Conservation (phyloP, 495 filamentous ascomycete genomes). For the Xanthoparmelia taractica region DNA sequence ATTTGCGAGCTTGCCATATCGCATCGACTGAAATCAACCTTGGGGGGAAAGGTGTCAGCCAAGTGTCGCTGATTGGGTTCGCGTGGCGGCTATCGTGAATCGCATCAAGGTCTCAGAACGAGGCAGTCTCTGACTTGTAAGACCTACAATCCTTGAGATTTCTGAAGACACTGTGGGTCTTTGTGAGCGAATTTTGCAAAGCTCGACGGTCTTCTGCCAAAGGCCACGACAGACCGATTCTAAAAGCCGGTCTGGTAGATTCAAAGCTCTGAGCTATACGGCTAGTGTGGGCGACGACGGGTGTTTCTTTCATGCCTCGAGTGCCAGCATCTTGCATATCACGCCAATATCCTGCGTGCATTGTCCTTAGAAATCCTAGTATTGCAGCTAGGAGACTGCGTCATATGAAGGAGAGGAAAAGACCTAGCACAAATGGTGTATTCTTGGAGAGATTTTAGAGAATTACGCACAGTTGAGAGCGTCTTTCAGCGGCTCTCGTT, state of each 20-base stretch:
- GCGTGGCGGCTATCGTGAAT: conserved; percentile 18
- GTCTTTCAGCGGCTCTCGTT: neutral
- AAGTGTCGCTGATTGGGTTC: conserved; percentile 12
- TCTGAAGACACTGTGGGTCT: neutral
- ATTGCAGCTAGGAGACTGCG: neutral
- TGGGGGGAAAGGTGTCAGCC: conserved; percentile 1
- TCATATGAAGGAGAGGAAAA: neutral
- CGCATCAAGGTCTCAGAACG: conserved; percentile 10
- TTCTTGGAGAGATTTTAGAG: neutral
- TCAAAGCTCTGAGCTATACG: neutral
- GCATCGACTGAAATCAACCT: neutral
- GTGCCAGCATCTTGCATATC: neutral
- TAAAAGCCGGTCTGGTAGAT: neutral
- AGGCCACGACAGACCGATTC: neutral
- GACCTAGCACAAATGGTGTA: neutral
- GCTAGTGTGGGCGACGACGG: neutral
- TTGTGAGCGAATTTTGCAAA: conserved; percentile 9
- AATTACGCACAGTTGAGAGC: neutral
- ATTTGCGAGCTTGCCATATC: conserved; percentile 11
- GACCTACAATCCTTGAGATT: neutral
- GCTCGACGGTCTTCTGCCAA: neutral
- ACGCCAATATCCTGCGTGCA: neutral
- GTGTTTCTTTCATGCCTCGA: neutral
- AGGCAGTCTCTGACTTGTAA: neutral
- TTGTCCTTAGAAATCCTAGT: neutral